These are phyloP conservation scores for Globisporangium camurandrum DNA, from an alignment of 352 stramenopile genomes.

Conservation along the genomic window DNA sequence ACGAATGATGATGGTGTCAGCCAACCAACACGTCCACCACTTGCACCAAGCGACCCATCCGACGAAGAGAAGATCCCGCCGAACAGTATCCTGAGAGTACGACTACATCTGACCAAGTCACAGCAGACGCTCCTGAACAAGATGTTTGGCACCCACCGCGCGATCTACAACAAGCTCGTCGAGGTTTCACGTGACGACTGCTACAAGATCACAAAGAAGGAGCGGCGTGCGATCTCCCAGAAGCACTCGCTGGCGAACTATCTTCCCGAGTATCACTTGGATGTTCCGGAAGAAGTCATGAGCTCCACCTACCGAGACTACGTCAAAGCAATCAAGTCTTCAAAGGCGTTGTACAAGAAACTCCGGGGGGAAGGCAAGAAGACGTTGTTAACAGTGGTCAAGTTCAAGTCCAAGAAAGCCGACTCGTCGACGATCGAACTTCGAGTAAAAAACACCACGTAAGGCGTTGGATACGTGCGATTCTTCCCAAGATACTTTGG, in stretches of 20 bases:
- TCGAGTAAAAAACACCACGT: background rate
- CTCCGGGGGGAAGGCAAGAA: constrained; percentile 7
- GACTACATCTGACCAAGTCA: constrained; percentile 1
- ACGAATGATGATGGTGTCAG: background rate
- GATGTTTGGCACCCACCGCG: constrained; percentile 13
- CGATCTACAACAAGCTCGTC: constrained; percentile 17
- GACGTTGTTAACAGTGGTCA: constrained; percentile 5
- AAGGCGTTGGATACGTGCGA: background rate
- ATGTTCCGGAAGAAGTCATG: constrained; percentile 7
- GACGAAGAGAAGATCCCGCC: background rate
- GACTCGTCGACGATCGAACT: constrained; percentile 5
- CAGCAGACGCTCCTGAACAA: constrained; percentile 4
- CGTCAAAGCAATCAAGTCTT: constrained; percentile 10
- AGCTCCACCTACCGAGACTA: constrained; percentile 11
- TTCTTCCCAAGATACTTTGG: constrained; percentile 11
- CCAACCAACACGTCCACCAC: background rate
- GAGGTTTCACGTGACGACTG: constrained; percentile 4
- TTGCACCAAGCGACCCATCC: background rate
- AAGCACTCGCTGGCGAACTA: constrained; percentile 5
- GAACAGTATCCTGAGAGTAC: constrained; percentile 4
- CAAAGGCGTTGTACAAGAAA: constrained; percentile 1
- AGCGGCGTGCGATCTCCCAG: constrained; percentile 11
- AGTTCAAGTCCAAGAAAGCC: constrained; percentile 14
- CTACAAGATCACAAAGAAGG: background rate
- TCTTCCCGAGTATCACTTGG: constrained; percentile 10